These are phyloP conservation scores for Talaromyces albobiverticillius DNA, from an alignment of 2,329 filamentous ascomycete genomes.

Conservation along the genomic window DNA sequence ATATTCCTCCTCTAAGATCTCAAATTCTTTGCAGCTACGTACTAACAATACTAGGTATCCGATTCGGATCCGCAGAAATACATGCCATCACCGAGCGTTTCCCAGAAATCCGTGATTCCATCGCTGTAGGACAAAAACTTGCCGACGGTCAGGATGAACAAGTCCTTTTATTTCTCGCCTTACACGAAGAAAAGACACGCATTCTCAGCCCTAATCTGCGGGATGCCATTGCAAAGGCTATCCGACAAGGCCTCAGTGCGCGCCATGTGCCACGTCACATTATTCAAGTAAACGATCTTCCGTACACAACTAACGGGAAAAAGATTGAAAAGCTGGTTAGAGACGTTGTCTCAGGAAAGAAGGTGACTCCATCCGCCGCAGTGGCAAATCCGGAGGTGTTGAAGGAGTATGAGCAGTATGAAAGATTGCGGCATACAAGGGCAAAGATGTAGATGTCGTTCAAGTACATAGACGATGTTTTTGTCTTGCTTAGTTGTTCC, in stretches of 20 bases:
- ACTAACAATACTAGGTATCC: not conserved
- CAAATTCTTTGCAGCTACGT: no score
- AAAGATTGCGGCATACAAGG: no score
- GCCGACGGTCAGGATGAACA: not conserved
- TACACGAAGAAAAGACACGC: not conserved
- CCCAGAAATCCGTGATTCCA: not conserved
- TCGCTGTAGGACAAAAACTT: not conserved
- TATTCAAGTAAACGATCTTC: not conserved
- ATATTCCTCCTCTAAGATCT: no score
- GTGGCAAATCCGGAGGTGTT: not conserved
- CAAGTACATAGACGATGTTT: no score
- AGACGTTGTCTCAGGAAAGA: not conserved
- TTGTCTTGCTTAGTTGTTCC: no score
- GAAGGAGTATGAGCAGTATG: not conserved
- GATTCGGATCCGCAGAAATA: not conserved
- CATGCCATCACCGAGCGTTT: not conserved
- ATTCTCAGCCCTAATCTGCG: not conserved
- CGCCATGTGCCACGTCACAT: not conserved
- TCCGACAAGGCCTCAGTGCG: not conserved
- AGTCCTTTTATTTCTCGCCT: not conserved
- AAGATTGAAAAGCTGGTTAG: not conserved
- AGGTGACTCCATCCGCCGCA: not conserved
- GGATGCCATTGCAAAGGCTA: not conserved
- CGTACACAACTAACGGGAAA: not conserved
- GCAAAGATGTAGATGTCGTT: no score